Evolutionary conservation across 257 asterid genomes (phyloP).

Genomic region (Solanum sparsipilum): DNA sequence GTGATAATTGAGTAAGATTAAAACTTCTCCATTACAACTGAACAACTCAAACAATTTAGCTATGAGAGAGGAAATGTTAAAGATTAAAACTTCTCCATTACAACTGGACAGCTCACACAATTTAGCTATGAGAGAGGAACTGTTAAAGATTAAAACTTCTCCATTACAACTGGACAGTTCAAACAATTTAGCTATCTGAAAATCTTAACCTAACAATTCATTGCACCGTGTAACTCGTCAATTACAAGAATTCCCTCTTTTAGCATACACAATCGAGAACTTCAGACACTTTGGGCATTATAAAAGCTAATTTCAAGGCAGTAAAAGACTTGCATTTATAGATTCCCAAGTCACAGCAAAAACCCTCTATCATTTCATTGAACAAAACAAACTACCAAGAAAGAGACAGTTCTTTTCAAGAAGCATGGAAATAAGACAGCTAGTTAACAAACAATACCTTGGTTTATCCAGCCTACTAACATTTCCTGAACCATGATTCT

Average conservation of each 20-base stretch:
- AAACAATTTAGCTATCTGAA: background rate
- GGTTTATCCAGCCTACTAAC: conserved; percentile 38
- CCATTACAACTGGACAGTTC: background rate
- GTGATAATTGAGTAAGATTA: background rate
- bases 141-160: background rate
- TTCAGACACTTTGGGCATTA: background rate
- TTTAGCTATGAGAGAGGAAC: background rate
- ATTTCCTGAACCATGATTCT: conserved; percentile 25
- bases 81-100: background rate
- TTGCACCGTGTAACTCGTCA: background rate
- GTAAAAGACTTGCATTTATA: background rate
- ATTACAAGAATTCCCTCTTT: background rate
- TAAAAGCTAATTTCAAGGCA: background rate
- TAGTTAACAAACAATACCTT: conserved; percentile 7
- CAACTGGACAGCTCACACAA: background rate
- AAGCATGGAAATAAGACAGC: background rate
- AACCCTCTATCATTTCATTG: background rate
- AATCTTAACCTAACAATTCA: background rate
- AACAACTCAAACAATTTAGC: background rate
- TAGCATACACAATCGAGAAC: background rate
- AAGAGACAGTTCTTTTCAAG: background rate
- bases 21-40: background rate
- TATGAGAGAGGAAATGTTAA: background rate
- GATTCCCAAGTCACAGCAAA: background rate
- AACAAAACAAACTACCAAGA: background rate